Evolutionary conservation across 495 filamentous ascomycete genomes (phyloP), one percentile per base, ranked within the genome.

Genomic region (Penicillium psychrofluorescens): DNA sequence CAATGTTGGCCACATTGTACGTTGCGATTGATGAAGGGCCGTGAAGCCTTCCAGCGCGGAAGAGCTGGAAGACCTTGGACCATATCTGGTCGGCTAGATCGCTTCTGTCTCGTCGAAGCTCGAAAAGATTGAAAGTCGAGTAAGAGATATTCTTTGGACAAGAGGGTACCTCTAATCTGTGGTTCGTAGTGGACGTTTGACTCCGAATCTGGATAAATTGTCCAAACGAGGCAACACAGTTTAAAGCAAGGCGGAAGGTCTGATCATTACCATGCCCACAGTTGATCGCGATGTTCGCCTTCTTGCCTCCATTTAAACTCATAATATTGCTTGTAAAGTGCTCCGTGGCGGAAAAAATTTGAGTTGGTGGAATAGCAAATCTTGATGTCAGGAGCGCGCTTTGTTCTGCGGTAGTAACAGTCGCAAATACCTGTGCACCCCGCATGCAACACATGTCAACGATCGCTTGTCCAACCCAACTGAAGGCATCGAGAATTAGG

Each of bases 111-210:
- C 15, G 40, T 11, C 34, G 35, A 2, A 55, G 28, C 2, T 44
- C 33, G 29, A 59, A 49, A 33, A 62, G 29, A 13, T 54, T 47
- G 8, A 54, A 43, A 10, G 38, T 43, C 1, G 54, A 48, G 35
- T 48, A 35, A 4, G 46, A 40, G 4, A 48, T 46, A 11, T 54
- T 54, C 11, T 33, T 47, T 0, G 13, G 11, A 8, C 29, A 15
- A 7, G 1, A 22, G 34, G 11, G 11, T 13, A 1, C 9, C 4
- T 28, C 11, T 9, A 22, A 13, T 11, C 37, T 22, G n/a, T 7
- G 3, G 4, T 1, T 11, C 15, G 14, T n/a, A 34, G 2, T 22
- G 22, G 22, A 22, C 2, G 22, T 22, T 22, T 22, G 22, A 11
- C 16, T 29, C 9, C 10, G 36, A 12, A 55, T 32, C 7, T 44